Base-by-base conservation (phyloP, 495 filamentous ascomycete species). In the Terfezia boudieri region DNA sequence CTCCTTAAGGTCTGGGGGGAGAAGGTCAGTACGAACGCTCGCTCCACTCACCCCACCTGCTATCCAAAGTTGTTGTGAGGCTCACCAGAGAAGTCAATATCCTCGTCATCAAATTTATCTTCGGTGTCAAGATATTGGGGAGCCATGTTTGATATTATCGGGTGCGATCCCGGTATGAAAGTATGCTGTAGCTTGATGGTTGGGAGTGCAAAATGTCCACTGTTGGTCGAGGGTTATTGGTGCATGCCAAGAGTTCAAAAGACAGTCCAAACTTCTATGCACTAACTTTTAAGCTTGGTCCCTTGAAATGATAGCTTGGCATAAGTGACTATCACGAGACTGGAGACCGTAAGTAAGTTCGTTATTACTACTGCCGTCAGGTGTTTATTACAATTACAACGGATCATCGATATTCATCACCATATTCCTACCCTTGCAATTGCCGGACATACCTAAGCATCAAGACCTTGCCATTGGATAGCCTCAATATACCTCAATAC, bases 81-180 rank as follows among this genome's bases (percentile, higher is more conserved):
- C 73, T 61, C 63, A 81, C 78, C 78, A 55, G 84, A 86, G 68
- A 93, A 86, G 65, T 98, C 90, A 65, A 95, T 79, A 66, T 94
- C 85, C 66, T 90, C 82, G 61, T 84, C 85, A 64, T 86, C 79
- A 58, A 93, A 86, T 68, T 86, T 83, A 64, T 88, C 82, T 32
- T 51, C 49, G 11, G n/a, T 20, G 49, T 51, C 16, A 51, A 51
- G 16, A 32, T 5, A 51, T 51, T 51, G n/a, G 12, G 49, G 22
- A 51, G 49, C 76, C 79, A 83, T 83, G 62, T 56, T 73, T 51
- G 12, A 38, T 16, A 23, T 37, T 32, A 32, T 32, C 7, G 4
- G 4, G 26, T 32, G 26, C 26, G 26, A 32, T 32, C 26, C 26
- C 26, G 2, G 26, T 7, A 7, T 32, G 26, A 32, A 32, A 7